Percentiles rank a stretch among this genome's conserved stretches.
phyloP scores from a whole-genome alignment of 1,284 basidiomycete genomes.

The Wallemia ichthyophaga region DNA sequence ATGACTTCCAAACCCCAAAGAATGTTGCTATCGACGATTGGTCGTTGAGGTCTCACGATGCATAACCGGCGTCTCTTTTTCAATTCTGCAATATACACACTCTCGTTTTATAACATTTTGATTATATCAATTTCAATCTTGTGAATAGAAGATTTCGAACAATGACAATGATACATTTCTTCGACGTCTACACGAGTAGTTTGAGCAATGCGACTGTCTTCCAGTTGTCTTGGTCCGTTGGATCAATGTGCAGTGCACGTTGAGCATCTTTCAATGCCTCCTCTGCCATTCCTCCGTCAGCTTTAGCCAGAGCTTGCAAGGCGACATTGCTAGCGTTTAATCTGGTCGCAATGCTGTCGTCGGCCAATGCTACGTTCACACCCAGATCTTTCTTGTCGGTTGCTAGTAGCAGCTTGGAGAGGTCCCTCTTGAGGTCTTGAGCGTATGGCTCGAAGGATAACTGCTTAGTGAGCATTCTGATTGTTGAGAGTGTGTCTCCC shows the following conservation, averaged over 20 bases:
- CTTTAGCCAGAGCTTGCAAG: not conserved
- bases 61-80: not conserved
- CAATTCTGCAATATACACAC: not conserved
- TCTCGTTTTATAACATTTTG: not conserved
- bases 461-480: not conserved
- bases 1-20: slow-evolving; percentile 32
- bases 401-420: not conserved
- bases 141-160: no score
- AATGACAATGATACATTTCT: not conserved
- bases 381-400: not conserved
- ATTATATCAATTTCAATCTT: no score
- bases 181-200: not conserved
- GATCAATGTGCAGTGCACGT: not conserved
- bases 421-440: not conserved
- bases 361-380: not conserved
- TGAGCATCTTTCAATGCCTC: not conserved
- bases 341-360: not conserved
- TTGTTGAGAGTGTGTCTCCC: not conserved
- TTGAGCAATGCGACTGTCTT: not conserved
- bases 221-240: not conserved
- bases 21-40: slow-evolving; percentile 34
- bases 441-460: not conserved
- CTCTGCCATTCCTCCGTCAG: not conserved
- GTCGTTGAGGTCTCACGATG: slow-evolving; percentile 38
- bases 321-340: not conserved